Evolutionary conservation across 2,329 filamentous ascomycete species (phyloP).

Genomic region (Proliferodiscus dingleyae): DNA sequence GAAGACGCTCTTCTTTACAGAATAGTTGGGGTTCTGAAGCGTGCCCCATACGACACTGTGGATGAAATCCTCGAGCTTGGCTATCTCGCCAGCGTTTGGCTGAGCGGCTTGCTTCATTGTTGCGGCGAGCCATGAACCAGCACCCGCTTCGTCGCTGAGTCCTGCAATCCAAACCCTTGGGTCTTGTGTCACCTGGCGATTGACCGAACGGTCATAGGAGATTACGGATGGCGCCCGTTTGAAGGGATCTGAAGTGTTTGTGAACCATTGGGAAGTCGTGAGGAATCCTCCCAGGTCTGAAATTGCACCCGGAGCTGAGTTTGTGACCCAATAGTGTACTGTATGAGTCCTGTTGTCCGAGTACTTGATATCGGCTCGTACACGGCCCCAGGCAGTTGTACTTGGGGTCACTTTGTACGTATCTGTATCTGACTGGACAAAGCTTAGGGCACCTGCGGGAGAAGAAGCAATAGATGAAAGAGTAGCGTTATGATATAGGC

Average conservation of each 20-base stretch:
- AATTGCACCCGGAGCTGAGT: slow-evolving; percentile 40
- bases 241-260: slow-evolving; percentile 48
- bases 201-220: slow-evolving; percentile 49
- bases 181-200: slow-evolving; percentile 41
- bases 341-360: slow-evolving; percentile 44
- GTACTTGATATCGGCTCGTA: slow-evolving; percentile 44
- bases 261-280: slow-evolving; percentile 50
- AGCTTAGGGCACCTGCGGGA: slow-evolving; percentile 36
- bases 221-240: slow-evolving; percentile 50
- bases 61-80: slow-evolving; percentile 50
- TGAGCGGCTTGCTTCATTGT: slow-evolving; percentile 50
- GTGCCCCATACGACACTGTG: slow-evolving; percentile 45
- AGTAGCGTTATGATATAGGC: slow-evolving; percentile 37
- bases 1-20: slow-evolving; percentile 51
- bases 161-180: slow-evolving; percentile 54
- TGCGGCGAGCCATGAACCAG: slow-evolving; percentile 50
- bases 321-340: slow-evolving; percentile 52
- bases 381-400: slow-evolving; percentile 43
- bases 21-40: slow-evolving; percentile 43
- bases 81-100: slow-evolving; percentile 44
- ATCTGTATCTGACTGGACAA: slow-evolving; percentile 28
- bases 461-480: slow-evolving; percentile 38
- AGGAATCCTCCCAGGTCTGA: slow-evolving; percentile 47
- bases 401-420: slow-evolving; percentile 42
- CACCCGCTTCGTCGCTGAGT: slow-evolving; percentile 55